Evolutionary conservation across 805 yeast genomes (phyloP), one percentile per base, ranked within the genome.

Genomic region (Tetrapisispora namnaoensis): DNA sequence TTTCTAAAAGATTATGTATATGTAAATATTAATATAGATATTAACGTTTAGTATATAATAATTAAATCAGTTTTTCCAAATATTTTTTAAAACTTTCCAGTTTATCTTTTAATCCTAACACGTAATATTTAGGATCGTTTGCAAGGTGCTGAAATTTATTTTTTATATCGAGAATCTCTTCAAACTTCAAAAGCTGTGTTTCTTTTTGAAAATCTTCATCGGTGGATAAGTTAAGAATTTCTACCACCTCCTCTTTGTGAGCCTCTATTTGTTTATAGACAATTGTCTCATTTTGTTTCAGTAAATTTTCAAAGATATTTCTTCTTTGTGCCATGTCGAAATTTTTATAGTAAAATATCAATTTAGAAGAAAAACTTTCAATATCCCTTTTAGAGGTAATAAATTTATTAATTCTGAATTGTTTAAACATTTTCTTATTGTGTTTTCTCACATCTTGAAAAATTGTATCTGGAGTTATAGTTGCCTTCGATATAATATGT

Each of bases 341-440:
- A 13, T 47, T 54, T 42, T 65, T 65, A 48, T 63, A 62, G 45
- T 56, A 63, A 34, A 56, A 62, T 24, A 65, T 44, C 27, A 65
- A 48, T 36, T 56, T 55, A 0, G 67, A 55, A 3, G 53, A 58
- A 39, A 62, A 58, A 2, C 44, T 16, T 38, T 57, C 57, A 41
- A 61, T 62, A 4, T 58, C 59, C 30, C 53, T 55, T 42, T 55
- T 58, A 1, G 57, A 49, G 22, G 47, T 45, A 2, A 65, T 30
- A 30, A 48, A 55, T 5, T 54, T 49, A 24, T 60, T 63, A 17
- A 62, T 57, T 18, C 47, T 53, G 22, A 53, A 55, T 35, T 55
- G 51, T 45, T 58, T 61, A 50, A 62, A 62, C 16, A 58, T 41
- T 3, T 45, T 16, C 35, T 55, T 58, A n/a, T 62, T 52, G 14